Percentiles rank a stretch among this genome's conserved stretches.
phyloP scores from a whole-genome alignment of 2,329 filamentous ascomycete species.

The Fusarium albosuccineum region DNA sequence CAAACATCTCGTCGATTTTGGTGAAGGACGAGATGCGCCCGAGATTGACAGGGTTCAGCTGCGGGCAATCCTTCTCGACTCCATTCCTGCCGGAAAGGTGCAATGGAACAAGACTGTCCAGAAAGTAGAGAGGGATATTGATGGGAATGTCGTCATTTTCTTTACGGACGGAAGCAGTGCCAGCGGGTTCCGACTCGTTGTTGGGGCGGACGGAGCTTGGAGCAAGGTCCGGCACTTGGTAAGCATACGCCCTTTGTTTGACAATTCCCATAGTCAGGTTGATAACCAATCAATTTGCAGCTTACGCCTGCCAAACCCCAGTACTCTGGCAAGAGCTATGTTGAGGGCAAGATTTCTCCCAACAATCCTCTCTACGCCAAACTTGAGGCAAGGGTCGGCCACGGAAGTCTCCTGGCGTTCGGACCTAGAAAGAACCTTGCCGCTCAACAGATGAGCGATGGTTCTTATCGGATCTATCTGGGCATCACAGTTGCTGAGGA shows the following conservation, averaged over 20 bases:
- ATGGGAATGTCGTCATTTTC: neutral
- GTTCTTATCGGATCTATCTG: neutral
- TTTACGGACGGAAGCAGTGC: neutral
- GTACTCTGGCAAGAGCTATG: neutral
- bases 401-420: neutral
- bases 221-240: neutral
- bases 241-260: neutral
- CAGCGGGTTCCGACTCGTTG: neutral
- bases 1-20: neutral
- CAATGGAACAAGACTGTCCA: neutral
- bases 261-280: too few species aligned
- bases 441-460: neutral
- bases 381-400: neutral
- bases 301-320: neutral
- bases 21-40: neutral
- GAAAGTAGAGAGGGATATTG: neutral
- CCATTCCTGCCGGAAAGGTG: neutral
- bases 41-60: neutral
- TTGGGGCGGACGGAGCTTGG: slow-evolving; percentile 1
- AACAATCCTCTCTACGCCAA: neutral
- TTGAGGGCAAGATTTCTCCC: slow-evolving; percentile 1
- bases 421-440: neutral
- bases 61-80: neutral
- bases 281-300: neutral
- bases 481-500: neutral